A percentile compares a stretch with the other conserved stretches of the same genome.
These are phyloP conservation scores for Leccinum subgranulosum DNA, from an alignment of 768 basidiomycete genomes.

Conservation along the genomic window DNA sequence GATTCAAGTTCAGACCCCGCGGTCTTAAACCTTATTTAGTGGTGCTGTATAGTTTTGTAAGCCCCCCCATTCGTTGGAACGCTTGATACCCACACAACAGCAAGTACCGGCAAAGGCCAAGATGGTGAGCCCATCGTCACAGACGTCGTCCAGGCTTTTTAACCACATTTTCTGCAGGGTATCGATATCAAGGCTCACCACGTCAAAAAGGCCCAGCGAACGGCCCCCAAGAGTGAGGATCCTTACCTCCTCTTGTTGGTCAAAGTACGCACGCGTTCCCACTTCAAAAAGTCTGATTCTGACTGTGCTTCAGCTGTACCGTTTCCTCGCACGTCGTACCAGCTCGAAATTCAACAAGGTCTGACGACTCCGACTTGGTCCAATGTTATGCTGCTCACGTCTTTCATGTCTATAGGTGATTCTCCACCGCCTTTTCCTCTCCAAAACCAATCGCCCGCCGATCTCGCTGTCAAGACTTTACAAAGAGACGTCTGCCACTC, in stretches of 20 bases:
- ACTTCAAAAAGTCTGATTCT: conserved; percentile 6
- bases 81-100: conserved; percentile 38
- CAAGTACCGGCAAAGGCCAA: conserved; percentile 59
- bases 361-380: conserved; percentile 6
- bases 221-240: conserved; percentile 98
- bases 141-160: conserved; percentile 22
- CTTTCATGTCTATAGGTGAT: conserved; percentile 55
- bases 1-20: conserved; percentile 29
- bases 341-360: conserved; percentile 97
- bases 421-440: conserved; percentile 95
- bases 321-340: conserved; percentile 97
- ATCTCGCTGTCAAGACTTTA: conserved; percentile 91
- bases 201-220: conserved; percentile 96
- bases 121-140: conserved; percentile 71
- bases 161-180: conserved; percentile 53
- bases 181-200: conserved; percentile 96
- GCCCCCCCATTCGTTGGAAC: conserved; percentile 42
- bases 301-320: conserved; percentile 72
- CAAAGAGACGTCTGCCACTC: conserved; percentile 69
- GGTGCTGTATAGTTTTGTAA: conserved; percentile 66
- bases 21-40: conserved; percentile 34
- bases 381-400: conserved; percentile 16
- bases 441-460: conserved; percentile 96
- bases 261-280: conserved; percentile 59
- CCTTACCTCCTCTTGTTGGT: conserved; percentile 97